A percentile compares a stretch with the other conserved stretches of the same genome.
Conservation (phyloP, 306 rosid genomes). For the Pterocarpus santalinus region DNA sequence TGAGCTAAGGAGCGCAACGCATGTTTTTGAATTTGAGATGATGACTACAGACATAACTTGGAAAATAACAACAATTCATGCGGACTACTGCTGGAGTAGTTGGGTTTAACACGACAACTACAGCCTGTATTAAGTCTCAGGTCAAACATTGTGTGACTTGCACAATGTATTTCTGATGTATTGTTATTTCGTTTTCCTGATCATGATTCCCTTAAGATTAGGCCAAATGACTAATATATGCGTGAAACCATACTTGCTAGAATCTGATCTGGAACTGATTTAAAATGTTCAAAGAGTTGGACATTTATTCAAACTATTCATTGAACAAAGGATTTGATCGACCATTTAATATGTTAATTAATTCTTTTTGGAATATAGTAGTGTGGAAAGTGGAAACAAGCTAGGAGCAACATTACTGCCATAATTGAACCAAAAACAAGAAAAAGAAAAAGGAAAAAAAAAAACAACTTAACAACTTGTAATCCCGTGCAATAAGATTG, state of each 20-base stretch:
- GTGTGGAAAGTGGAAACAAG: slow-evolving; percentile 4
- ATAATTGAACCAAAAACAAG: neutral
- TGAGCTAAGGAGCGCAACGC: neutral
- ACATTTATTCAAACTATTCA: slow-evolving; percentile 18
- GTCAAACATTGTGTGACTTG: slow-evolving; percentile 44
- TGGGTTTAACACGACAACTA: slow-evolving; percentile 50
- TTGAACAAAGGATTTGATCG: slow-evolving; percentile 15
- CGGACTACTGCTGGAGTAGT: neutral
- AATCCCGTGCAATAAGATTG: neutral
- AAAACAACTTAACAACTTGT: neutral
- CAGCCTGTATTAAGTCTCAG: neutral
- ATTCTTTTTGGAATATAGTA: neutral
- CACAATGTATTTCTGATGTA: neutral
- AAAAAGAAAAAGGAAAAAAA: neutral
- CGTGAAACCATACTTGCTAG: neutral
- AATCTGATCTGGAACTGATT: neutral
- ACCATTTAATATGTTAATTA: neutral
- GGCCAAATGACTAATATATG: neutral
- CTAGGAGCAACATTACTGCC: neutral
- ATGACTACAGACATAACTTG: slow-evolving; percentile 9
- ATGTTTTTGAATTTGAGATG: slow-evolving; percentile 39
- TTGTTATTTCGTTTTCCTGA: neutral
- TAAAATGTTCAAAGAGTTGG: neutral
- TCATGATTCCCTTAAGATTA: slow-evolving; percentile 10
- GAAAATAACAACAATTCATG: slow-evolving; percentile 10